Base-by-base conservation (phyloP, 192 early-diverging fungal genomes). In the Podila minutissima region DNA sequence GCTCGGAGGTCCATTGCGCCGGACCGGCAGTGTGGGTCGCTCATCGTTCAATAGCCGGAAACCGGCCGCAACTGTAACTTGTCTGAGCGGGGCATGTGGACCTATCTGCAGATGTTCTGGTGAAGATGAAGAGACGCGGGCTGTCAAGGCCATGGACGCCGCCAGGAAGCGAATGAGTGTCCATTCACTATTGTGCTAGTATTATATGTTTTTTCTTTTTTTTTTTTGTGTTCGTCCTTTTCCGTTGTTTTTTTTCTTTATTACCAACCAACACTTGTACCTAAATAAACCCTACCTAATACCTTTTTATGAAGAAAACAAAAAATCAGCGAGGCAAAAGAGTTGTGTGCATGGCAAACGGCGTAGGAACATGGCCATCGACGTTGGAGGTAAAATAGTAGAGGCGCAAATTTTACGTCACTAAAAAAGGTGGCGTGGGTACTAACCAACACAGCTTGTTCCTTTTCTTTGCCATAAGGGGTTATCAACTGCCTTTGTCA, bases 91-190 rank as follows among this genome's bases (percentile, higher is more conserved):
- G 28, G 77, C 77, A 22, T 81, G 77, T 26, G 77, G 77, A 48
- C 41, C 63, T 24, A 67, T 81, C 22, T 81, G 77, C 37, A 51
- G 71, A 10, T 81, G 77, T 49, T 81, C 77, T 38, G 70, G 62
- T 10, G 77, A 81, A 55, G 77, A 81, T 63, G 77, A 81, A 49
- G 77, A 81, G 49, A 71, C 71, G 5, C 71, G 77, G 29, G 71
- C 71, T 4, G 77, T 67, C 55, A 81, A 73, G 48, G 77, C 77
- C 8, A 73, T 81, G 71, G 77, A 81, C 29, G 77, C 77, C 11
- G 77, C 77, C n/a, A 71, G 77, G 13, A 81, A 81, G 48, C 71
- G 77, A 8, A 81, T 81, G 77, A 81, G 77, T 28, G 77, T 81
- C 0, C 77, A 81, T 31, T 81, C 77, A 3, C 48, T 81, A 32